These are phyloP conservation scores for Colletotrichum lupini DNA, from an alignment of 2,329 filamentous ascomycete genomes.

Conservation along the genomic window DNA sequence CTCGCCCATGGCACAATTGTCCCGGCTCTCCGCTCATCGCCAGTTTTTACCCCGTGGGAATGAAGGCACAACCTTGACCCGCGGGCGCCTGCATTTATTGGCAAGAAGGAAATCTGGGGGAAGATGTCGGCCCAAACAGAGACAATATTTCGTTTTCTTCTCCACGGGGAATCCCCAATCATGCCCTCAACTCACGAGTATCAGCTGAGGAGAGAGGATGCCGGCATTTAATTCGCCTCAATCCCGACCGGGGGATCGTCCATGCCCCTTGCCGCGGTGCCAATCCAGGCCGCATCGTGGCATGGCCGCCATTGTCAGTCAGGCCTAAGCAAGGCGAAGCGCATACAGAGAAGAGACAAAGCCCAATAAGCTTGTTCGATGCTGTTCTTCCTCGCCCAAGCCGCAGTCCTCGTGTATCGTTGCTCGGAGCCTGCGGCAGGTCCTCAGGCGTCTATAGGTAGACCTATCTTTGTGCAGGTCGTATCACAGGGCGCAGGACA, in stretches of 20 bases:
- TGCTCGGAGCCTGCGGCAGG: slow-evolving; percentile 17
- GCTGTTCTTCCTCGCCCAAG: background rate
- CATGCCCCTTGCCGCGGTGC: slow-evolving; percentile 19
- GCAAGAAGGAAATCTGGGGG: slow-evolving; percentile 33
- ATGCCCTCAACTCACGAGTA: slow-evolving; percentile 27
- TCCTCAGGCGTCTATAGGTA: slow-evolving; percentile 6
- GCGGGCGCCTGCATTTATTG: slow-evolving; percentile 35
- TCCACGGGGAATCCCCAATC: slow-evolving; percentile 19
- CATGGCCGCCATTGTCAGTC: background rate
- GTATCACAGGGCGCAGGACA: slow-evolving; percentile 22
- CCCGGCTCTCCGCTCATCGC: slow-evolving; percentile 29
- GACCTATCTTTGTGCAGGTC: slow-evolving; percentile 19
- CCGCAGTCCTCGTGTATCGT: slow-evolving; percentile 9
- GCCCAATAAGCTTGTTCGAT: slow-evolving; percentile 23
- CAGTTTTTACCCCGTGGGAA: slow-evolving; percentile 26
- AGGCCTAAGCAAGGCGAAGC: slow-evolving; percentile 24
- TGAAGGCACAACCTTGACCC: slow-evolving; percentile 16
- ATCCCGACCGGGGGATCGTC: slow-evolving; percentile 14
- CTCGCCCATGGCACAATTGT: slow-evolving; percentile 30
- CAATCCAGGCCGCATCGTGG: background rate
- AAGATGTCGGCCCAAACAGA: background rate
- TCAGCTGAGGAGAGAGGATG: slow-evolving; percentile 26
- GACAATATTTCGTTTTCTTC: background rate
- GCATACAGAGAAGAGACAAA: slow-evolving; percentile 3
- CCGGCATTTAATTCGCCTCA: slow-evolving; percentile 6